These are phyloP conservation scores for Apiotrichum porosum DNA, from an alignment of 1,284 basidiomycete species.

Conservation along the genomic window DNA sequence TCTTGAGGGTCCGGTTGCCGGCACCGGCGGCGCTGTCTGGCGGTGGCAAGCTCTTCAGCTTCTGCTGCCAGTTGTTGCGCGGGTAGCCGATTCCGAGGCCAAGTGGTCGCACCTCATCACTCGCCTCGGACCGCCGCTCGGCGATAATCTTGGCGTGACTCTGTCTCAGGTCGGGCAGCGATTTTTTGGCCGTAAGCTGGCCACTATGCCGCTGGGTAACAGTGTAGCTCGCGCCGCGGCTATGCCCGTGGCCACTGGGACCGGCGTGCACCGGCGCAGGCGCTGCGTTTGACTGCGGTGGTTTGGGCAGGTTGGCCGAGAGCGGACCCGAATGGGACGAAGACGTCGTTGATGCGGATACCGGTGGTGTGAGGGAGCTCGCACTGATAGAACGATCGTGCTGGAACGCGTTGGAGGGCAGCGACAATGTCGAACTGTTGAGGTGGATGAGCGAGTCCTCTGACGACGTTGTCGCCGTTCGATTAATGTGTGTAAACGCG, in stretches of 20 bases:
- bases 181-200: slow-evolving; percentile 65
- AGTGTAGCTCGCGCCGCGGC: slow-evolving; percentile 43
- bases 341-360: slow-evolving; percentile 33
- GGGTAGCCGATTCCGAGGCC: slow-evolving; percentile 28
- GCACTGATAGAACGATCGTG: slow-evolving; percentile 18
- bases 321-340: slow-evolving; percentile 34
- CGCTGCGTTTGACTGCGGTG: slow-evolving; percentile 8
- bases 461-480: slow-evolving; percentile 23
- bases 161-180: slow-evolving; percentile 76
- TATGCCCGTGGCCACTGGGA: slow-evolving; percentile 22
- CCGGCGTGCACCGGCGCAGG: not conserved
- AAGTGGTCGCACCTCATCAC: slow-evolving; percentile 24
- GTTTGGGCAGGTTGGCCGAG: slow-evolving; percentile 8
- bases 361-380: slow-evolving; percentile 12
- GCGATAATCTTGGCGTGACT: slow-evolving; percentile 52
- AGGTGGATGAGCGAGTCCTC: slow-evolving; percentile 25
- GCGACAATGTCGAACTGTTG: slow-evolving; percentile 11
- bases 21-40: not conserved
- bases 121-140: slow-evolving; percentile 32
- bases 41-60: not conserved
- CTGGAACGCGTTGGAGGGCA: slow-evolving; percentile 6
- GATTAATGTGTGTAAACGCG: not conserved
- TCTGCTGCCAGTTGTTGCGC: not conserved
- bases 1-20: slow-evolving; percentile 12
- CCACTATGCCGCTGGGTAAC: slow-evolving; percentile 41